These are phyloP conservation scores for Cnidoscolus chayamansa DNA, from an alignment of 441 rosid species.

Conservation along the genomic window DNA sequence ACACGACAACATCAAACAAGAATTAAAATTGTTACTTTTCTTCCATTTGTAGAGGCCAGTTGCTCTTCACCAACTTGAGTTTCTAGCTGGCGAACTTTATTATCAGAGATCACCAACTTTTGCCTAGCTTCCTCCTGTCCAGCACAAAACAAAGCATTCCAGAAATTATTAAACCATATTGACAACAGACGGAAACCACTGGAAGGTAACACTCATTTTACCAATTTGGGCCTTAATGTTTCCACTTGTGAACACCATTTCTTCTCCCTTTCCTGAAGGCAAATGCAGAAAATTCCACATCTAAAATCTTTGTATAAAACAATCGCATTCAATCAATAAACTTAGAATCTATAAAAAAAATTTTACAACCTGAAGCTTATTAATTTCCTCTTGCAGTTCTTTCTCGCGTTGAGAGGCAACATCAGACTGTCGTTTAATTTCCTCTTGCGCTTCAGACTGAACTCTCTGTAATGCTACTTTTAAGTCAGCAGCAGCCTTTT, in stretches of 20 bases:
- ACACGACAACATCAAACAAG: constrained; percentile 6
- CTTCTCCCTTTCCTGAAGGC: constrained; percentile 66
- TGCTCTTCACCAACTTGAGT: constrained; percentile 76
- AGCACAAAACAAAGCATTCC: constrained; percentile 18
- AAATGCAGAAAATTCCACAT: constrained; percentile 27
- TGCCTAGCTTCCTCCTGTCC: constrained; percentile 81
- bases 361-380: constrained; percentile 70
- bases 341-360: constrained; percentile 18
- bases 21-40: constrained; percentile 48
- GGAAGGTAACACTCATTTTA: constrained; percentile 28
- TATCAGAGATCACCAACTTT: constrained; percentile 76
- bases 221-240: constrained; percentile 77
- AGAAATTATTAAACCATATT: constrained; percentile 6
- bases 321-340: constrained; percentile 16
- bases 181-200: constrained; percentile 1
- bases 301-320: constrained; percentile 19
- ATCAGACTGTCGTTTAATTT: constrained; percentile 56
- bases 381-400: constrained; percentile 75
- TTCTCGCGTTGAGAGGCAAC: constrained; percentile 58
- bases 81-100: constrained; percentile 87
- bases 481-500: constrained; percentile 60
- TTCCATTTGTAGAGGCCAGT: constrained; percentile 53
- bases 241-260: constrained; percentile 74
- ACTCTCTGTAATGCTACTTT: constrained; percentile 78
- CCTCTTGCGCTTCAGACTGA: constrained; percentile 75